phyloP scores from a whole-genome alignment of 345 rosid species.

The Odontarrhena argentea region DNA sequence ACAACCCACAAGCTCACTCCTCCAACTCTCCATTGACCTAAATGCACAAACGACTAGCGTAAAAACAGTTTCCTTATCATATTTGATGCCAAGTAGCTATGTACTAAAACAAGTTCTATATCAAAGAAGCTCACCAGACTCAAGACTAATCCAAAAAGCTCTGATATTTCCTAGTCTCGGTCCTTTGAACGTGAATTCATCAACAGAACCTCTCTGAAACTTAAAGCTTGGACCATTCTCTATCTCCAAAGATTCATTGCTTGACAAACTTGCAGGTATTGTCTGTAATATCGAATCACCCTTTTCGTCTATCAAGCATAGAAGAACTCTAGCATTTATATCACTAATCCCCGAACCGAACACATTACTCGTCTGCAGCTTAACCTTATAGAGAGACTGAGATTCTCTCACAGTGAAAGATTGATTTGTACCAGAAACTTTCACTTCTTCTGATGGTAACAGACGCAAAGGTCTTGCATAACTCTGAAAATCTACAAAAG shows the following conservation, averaged over 20 bases:
- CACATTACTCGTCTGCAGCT: conserved; percentile 63
- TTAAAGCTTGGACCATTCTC: conserved; percentile 43
- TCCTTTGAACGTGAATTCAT: conserved; percentile 71
- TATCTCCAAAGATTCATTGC: conserved; percentile 38
- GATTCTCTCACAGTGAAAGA: conserved; percentile 35
- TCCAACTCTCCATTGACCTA: conserved; percentile 94
- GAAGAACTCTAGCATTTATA: conserved; percentile 60
- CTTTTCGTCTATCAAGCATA: conserved; percentile 69
- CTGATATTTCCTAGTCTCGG: conserved; percentile 52
- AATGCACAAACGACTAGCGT: conserved; percentile 34
- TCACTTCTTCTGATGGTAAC: conserved; percentile 55
- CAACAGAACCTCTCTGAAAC: conserved; percentile 78
- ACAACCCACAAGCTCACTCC: conserved; percentile 49
- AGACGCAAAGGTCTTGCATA: conserved; percentile 72
- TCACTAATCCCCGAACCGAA: conserved; percentile 70
- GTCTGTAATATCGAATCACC: conserved; percentile 72
- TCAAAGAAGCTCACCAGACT: conserved; percentile 63
- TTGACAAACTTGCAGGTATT: conserved; percentile 52
- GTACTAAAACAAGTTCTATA: not conserved
- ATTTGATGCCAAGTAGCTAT: too few relatives aligned
- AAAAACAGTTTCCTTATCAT: not conserved
- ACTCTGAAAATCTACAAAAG: conserved; percentile 67
- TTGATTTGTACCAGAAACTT: conserved; percentile 40
- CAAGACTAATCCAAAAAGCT: conserved; percentile 81
- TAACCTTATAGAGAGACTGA: conserved; percentile 61